A percentile compares a stretch with the other conserved stretches of the same genome.
These are phyloP conservation scores for Cornus suecica DNA, from an alignment of 148 eudicot species.

Conservation along the genomic window DNA sequence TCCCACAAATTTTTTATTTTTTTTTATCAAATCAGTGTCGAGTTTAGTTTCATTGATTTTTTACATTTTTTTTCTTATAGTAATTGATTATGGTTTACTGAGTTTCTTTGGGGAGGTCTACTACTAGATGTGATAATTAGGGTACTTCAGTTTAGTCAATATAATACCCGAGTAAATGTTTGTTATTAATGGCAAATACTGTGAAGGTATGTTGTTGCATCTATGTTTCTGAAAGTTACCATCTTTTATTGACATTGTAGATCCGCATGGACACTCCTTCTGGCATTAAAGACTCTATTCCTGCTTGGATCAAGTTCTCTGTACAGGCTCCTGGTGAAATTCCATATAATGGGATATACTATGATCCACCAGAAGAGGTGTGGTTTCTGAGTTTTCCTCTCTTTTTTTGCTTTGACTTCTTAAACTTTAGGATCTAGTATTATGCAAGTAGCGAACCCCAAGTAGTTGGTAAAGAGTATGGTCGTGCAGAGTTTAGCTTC, in stretches of 20 bases:
- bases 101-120: background rate
- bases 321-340: conserved; percentile 91
- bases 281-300: conserved; percentile 93
- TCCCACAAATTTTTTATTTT: background rate
- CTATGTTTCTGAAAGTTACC: conserved; percentile 11
- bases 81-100: background rate
- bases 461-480: no score
- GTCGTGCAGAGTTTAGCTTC: no score
- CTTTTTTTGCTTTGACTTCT: background rate
- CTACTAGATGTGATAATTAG: background rate
- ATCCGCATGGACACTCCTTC: conserved; percentile 98
- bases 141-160: background rate
- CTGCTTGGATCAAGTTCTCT: conserved; percentile 97
- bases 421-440: background rate
- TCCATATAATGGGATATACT: conserved; percentile 91
- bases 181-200: background rate
- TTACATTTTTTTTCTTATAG: background rate
- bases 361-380: conserved; percentile 99
- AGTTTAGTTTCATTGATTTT: background rate
- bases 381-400: background rate
- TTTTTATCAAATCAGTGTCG: background rate
- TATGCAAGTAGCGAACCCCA: no score
- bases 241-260: conserved; percentile 30
- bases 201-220: background rate
- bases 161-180: background rate